Conservation (phyloP, 148 eudicot genomes). For the Fagopyrum esculentum region DNA sequence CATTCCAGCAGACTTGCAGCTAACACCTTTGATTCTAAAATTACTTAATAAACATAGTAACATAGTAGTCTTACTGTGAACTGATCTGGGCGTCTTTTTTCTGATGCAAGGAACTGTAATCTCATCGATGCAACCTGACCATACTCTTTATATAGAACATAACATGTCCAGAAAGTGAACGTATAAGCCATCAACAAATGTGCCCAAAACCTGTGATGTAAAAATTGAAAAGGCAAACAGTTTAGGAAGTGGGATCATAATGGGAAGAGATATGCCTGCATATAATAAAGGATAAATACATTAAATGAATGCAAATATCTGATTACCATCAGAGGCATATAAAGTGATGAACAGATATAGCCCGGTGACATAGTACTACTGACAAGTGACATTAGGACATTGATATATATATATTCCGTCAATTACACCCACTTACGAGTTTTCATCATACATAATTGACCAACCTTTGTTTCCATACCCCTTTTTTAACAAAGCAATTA, state of each 20-base stretch:
- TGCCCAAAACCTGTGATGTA: conserved; percentile 68
- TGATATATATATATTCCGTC: background rate
- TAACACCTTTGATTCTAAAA: background rate
- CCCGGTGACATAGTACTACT: background rate
- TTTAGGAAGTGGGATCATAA: background rate
- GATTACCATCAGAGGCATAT: background rate
- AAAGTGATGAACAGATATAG: background rate
- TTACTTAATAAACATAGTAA: conserved; percentile 11
- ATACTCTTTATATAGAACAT: conserved; percentile 60
- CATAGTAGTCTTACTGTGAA: conserved; percentile 54
- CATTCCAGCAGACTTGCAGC: background rate
- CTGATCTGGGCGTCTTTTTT: conserved; percentile 86
- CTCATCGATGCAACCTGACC: conserved; percentile 63
- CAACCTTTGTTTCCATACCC: background rate
- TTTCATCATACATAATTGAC: background rate
- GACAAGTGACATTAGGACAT: background rate
- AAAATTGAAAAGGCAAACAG: background rate
- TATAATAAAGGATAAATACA: background rate
- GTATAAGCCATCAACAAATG: conserved; percentile 79
- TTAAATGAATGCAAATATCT: background rate
- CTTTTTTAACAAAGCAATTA: background rate
- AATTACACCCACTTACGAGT: background rate
- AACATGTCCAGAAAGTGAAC: conserved; percentile 81
- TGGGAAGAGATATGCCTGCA: background rate
- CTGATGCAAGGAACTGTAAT: conserved; percentile 75